Percentiles rank a stretch among this genome's conserved stretches.
These are phyloP conservation scores for Apiospora arundinis DNA, from an alignment of 2,329 filamentous ascomycete genomes.

Conservation along the genomic window DNA sequence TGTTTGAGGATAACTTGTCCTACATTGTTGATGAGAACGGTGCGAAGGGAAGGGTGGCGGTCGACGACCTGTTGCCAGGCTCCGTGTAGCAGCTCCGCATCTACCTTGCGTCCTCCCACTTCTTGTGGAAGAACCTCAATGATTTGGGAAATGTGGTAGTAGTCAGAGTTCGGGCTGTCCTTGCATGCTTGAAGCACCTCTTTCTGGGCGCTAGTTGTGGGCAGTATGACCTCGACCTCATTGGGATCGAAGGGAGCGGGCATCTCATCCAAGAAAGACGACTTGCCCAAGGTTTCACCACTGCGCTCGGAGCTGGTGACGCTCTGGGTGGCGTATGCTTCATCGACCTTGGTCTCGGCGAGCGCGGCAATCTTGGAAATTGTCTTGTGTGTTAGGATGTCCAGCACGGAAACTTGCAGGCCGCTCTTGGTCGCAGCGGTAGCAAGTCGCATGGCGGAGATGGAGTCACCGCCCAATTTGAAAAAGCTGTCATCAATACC, in stretches of 20 bases:
- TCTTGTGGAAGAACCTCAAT: slow-evolving; percentile 15
- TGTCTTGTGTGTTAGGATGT: slow-evolving; percentile 24
- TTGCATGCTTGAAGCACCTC: slow-evolving; percentile 18
- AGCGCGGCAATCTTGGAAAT: slow-evolving; percentile 23
- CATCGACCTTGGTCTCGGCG: slow-evolving; percentile 21
- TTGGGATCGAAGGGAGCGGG: slow-evolving; percentile 17
- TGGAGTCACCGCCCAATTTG: slow-evolving; percentile 30
- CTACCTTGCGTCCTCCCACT: neutral
- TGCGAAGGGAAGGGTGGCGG: slow-evolving; percentile 23
- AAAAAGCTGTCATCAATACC: slow-evolving; percentile 27
- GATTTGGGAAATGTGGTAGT: slow-evolving; percentile 23
- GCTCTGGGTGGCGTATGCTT: slow-evolving; percentile 25
- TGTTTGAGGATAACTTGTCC: neutral
- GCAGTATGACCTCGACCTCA: slow-evolving; percentile 16
- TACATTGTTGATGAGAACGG: slow-evolving; percentile 17
- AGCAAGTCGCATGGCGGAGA: slow-evolving; percentile 18
- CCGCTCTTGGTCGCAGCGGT: slow-evolving; percentile 19
- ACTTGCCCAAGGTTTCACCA: slow-evolving; percentile 15
- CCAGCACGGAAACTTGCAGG: slow-evolving; percentile 22
- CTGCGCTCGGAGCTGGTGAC: slow-evolving; percentile 22
- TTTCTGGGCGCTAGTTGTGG: slow-evolving; percentile 14
- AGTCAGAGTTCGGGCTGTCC: slow-evolving; percentile 20
- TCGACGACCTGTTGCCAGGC: slow-evolving; percentile 26
- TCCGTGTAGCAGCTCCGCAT: slow-evolving; percentile 18
- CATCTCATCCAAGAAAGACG: slow-evolving; percentile 15